Base-by-base conservation (phyloP, 306 rosid genomes). In the Cyamopsis tetragonoloba region DNA sequence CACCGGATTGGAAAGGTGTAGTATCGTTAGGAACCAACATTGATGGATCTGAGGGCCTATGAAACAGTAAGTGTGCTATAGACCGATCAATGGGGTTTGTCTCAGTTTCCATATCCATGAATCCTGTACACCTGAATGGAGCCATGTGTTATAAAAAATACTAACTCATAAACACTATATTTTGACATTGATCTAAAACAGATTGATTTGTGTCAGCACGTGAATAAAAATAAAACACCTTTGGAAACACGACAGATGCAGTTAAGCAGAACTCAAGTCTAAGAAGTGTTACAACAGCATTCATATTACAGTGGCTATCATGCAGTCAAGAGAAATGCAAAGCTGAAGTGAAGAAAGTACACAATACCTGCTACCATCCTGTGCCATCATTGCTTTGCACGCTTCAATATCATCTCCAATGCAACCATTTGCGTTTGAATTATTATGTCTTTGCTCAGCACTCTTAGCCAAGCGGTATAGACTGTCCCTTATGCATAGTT, bases 41-140 rank as follows among this genome's bases (percentile, higher is more conserved):
- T 9, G 95, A 83, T 61, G 81, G 62, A 66, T 82, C 84, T 2
- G 79, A 76, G 27, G 96, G 95, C 71, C 89, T 83, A 80, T 90
- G 96, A 80, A 90, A 90, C 70, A 90, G 68, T 61, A 90, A 77
- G 74, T 90, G 95, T n/a, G 95, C 96, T 59, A 90, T 82, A 31
- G 96, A 87, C 74, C 96, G 88, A 68, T 90, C 96, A 18, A 90
- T 87, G 13, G 96, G 96, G 68, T 90, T 90, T 30, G 96, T 90
- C 75, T 86, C 81, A 30, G 89, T 85, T 80, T 90, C 96, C 43
- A 90, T 68, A 66, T 83, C 95, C 80, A 85, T 30, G 51, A 90
- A 82, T 20, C 84, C 83, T 17, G 79, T 34, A 76, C 86, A 85
- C 85, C 96, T 87, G 88, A 37, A 72, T 53, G 12, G 30, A 60